Percentiles rank a stretch among this genome's conserved stretches.
Conservation (phyloP, 768 basidiomycete genomes). For the Russula lepida region DNA sequence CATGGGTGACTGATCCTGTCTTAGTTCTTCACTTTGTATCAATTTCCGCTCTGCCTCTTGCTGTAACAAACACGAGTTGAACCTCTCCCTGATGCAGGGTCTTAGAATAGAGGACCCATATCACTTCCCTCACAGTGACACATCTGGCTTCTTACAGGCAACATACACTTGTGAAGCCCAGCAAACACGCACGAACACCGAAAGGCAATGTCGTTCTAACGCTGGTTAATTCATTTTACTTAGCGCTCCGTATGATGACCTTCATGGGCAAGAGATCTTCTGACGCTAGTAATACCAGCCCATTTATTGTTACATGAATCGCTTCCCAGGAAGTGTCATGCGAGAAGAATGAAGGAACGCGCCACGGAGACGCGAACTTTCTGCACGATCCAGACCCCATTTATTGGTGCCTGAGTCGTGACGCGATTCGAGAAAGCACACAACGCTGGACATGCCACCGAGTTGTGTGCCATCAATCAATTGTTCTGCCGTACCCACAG, state of each 20-base stretch:
- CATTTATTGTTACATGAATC: background rate
- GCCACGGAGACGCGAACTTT: background rate
- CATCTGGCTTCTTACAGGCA: background rate
- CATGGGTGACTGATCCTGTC: background rate
- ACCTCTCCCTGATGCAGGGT: background rate
- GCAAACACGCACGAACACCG: background rate
- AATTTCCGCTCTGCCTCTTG: background rate
- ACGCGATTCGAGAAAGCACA: background rate
- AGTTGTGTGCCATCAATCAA: background rate
- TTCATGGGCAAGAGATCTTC: background rate
- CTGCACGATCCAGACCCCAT: background rate
- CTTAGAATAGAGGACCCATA: background rate
- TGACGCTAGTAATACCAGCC: background rate
- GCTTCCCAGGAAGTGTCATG: background rate
- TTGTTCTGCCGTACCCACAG: background rate
- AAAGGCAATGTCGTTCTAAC: background rate
- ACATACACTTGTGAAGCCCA: background rate
- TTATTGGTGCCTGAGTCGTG: slow-evolving; percentile 1
- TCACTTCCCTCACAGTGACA: background rate
- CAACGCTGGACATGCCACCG: background rate
- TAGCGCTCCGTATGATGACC: background rate
- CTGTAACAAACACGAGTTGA: background rate
- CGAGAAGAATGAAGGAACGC: background rate
- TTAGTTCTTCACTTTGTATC: too few species aligned
- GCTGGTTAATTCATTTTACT: background rate